phyloP scores from a whole-genome alignment of 192 early-diverging fungal species.

The Backusella luteola region DNA sequence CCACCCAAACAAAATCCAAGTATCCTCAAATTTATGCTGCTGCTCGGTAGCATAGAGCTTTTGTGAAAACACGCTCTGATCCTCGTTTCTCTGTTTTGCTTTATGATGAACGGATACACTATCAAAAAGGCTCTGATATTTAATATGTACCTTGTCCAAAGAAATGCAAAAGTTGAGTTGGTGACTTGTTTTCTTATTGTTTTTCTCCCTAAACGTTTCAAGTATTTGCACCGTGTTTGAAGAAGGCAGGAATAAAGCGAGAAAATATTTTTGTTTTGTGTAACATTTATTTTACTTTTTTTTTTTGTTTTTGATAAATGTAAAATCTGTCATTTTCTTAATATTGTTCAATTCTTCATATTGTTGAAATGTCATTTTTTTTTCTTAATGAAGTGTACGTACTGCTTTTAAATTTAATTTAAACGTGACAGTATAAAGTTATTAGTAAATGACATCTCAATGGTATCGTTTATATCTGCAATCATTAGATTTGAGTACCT shows the following conservation, averaged over 20 bases:
- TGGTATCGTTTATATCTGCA: too few relatives aligned
- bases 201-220: not conserved
- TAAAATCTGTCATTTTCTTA: too few relatives aligned
- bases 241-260: not conserved
- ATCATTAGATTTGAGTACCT: too few relatives aligned
- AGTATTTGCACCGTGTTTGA: not conserved
- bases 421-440: too few relatives aligned
- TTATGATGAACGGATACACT: too few relatives aligned
- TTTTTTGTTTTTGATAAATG: not conserved
- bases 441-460: too few relatives aligned
- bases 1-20: not conserved
- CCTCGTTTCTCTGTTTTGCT: not conserved
- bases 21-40: not conserved
- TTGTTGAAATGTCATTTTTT: too few relatives aligned
- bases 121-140: too few relatives aligned
- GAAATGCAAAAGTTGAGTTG: not conserved
- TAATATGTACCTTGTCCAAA: not conserved
- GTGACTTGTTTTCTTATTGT: not conserved
- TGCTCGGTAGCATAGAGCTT: not conserved
- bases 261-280: not conserved
- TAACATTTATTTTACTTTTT: not conserved
- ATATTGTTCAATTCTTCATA: too few relatives aligned
- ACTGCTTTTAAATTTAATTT: too few relatives aligned
- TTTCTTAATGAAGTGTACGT: too few relatives aligned
- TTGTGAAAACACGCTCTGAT: not conserved